Evolutionary conservation across 2,329 filamentous ascomycete genomes (phyloP).

Genomic region (Botrytis byssoidea): DNA sequence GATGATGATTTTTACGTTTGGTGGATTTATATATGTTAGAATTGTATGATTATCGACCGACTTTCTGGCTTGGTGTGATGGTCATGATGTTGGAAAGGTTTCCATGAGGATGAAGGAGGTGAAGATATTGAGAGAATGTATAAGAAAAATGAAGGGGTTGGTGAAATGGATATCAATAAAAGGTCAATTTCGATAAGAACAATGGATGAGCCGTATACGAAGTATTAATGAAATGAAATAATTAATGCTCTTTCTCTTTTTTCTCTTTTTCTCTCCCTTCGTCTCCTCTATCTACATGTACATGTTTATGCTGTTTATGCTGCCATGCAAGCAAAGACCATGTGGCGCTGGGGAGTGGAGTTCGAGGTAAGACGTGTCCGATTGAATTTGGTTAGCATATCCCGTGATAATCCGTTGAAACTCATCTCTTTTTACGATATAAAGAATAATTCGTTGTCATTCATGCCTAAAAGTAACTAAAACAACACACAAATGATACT

Average conservation of each 20-base stretch:
- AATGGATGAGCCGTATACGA: background rate
- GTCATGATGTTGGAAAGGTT: slow-evolving; percentile 17
- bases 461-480: slow-evolving; percentile 20
- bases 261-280: background rate
- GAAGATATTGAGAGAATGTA: slow-evolving; percentile 16
- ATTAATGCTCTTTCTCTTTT: slow-evolving; percentile 1
- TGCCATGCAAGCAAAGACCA: slow-evolving; percentile 22
- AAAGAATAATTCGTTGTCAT: slow-evolving; percentile 22
- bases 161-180: slow-evolving; percentile 16
- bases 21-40: background rate
- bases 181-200: slow-evolving; percentile 9
- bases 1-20: background rate
- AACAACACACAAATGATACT: slow-evolving; percentile 20
- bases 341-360: slow-evolving; percentile 21
- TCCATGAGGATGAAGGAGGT: slow-evolving; percentile 10
- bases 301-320: slow-evolving; percentile 8
- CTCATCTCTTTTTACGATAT: slow-evolving; percentile 9
- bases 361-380: slow-evolving; percentile 21
- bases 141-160: slow-evolving; percentile 19
- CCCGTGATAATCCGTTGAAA: slow-evolving; percentile 7
- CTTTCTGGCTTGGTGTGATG: slow-evolving; percentile 5
- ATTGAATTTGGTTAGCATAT: slow-evolving; percentile 14
- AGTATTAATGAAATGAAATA: slow-evolving; percentile 15
- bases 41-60: slow-evolving; percentile 4
- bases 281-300: slow-evolving; percentile 2